Conservation (phyloP, 2,329 filamentous ascomycete species). For the Tolypocladium sp. region DNA sequence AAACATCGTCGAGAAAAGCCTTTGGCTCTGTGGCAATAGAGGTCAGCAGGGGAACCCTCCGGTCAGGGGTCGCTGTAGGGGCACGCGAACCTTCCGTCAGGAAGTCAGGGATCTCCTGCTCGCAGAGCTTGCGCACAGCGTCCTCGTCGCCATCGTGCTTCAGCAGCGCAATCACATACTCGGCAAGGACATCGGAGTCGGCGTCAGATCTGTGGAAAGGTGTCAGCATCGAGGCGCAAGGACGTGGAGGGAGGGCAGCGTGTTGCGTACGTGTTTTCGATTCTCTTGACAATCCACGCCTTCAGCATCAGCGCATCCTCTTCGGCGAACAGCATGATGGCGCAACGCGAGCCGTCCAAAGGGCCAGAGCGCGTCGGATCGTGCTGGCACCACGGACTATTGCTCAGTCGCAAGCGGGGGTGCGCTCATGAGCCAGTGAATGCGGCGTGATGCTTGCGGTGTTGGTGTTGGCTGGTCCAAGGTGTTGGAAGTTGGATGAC, state of each 20-base stretch:
- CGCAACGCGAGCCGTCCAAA: background rate
- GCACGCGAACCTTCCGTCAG: conserved; percentile 47
- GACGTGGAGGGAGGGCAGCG: background rate
- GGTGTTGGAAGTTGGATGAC: background rate
- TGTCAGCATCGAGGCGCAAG: conserved; percentile 2
- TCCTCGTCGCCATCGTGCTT: conserved; percentile 57
- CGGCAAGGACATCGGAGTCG: conserved; percentile 72
- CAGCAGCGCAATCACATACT: conserved; percentile 74
- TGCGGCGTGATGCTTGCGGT: background rate
- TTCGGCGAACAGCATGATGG: conserved; percentile 52
- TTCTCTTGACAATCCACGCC: conserved; percentile 67
- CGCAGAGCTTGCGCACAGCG: conserved; percentile 58
- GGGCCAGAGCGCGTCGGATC: background rate
- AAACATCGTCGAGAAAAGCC: conserved; percentile 61
- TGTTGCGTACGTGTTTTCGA: conserved; percentile 60
- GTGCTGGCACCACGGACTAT: background rate
- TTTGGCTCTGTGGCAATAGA: conserved; percentile 19
- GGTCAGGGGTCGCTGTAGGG: conserved; percentile 15
- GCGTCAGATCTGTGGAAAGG: conserved; percentile 55
- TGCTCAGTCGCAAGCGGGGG: background rate
- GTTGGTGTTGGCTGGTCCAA: background rate
- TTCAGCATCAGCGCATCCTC: conserved; percentile 57
- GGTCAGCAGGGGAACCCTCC: background rate
- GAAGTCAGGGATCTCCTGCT: conserved; percentile 67
- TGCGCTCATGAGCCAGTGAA: background rate